A percentile compares a stretch with the other conserved stretches of the same genome.
phyloP scores from a whole-genome alignment of 2,329 filamentous ascomycete genomes.

The Fusarium albosuccineum region DNA sequence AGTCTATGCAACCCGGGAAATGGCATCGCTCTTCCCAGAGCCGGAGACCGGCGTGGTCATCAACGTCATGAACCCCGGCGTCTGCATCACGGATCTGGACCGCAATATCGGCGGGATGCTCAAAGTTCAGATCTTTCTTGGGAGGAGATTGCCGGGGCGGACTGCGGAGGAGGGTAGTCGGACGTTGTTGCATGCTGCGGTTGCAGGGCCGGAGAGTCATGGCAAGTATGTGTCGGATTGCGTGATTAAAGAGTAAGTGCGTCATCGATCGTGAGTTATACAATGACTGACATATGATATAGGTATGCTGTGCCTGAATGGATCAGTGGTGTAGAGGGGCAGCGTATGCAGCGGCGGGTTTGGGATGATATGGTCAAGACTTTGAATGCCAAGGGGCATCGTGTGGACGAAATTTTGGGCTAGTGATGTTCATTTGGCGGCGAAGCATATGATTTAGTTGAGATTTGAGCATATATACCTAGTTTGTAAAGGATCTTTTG shows the following conservation, averaged over 20 bases:
- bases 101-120: conserved; percentile 25
- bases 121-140: conserved; percentile 19
- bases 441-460: not conserved
- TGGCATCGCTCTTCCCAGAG: conserved; percentile 45
- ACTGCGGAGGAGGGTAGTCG: conserved; percentile 23
- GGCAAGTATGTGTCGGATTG: conserved; percentile 44
- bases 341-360: not conserved
- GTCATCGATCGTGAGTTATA: not conserved
- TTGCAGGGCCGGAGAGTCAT: conserved; percentile 45
- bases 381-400: not conserved
- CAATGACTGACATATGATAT: not conserved
- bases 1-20: conserved; percentile 43
- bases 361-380: conserved; percentile 7
- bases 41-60: conserved; percentile 48
- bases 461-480: not conserved
- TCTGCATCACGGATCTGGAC: conserved; percentile 45
- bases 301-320: not conserved
- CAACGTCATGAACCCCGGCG: conserved; percentile 48
- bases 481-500: no score
- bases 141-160: not conserved
- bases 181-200: conserved; percentile 44
- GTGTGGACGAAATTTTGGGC: not conserved
- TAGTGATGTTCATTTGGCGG: not conserved
- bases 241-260: conserved; percentile 46
- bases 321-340: not conserved